Evolutionary conservation across 139 green algal species (phyloP), one percentile per base, ranked within the genome.

Genomic region (Monoraphidium neglectum): DNA sequence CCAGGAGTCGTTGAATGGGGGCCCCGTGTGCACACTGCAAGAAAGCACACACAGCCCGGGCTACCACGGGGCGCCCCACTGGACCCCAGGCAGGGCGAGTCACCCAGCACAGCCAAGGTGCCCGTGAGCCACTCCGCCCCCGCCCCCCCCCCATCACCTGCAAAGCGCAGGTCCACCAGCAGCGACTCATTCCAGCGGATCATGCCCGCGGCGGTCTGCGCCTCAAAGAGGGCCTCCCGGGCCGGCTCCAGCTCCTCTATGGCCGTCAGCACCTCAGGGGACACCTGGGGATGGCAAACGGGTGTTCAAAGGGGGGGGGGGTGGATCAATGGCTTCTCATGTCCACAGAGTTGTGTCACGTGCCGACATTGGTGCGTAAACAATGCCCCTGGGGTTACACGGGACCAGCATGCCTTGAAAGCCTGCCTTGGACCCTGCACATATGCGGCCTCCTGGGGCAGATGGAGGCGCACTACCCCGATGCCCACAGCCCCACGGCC

Each of bases 191-290:
- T 90, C 86, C 86, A 90, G 21, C 65, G 47, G 43, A 35, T 76
- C 47, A 92, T 68, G 24, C 80, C 84, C 26, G 74, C 63, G 51
- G 76, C 74, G 18, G 62, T 72, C 76, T 96, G 92, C 78, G 88
- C 81, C 23, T 88, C 69, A 16, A 64, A 70, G 66, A 96, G 81
- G 30, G 67, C 66, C 67, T 81, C 61, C n/a, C 89, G 76, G 30
- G 64, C 71, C 0, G 65, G 46, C 76, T 95, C 92, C 70, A 95
- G 78, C 21, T 74, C 80, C 66, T 92, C 80, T 24, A 93, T 70
- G 4, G 73, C 77, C 5, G 59, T 30, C 4, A 87, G 68, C 3
- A 93, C 81, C 66, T 80, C 68, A 24, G 68, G 32, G 70, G 77
- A 72, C 59, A 82, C 77, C 62, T 82, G 66, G 36, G 33, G 16